phyloP scores from a whole-genome alignment of 108 stramenopile genomes.

The Nitzschia sp. region DNA sequence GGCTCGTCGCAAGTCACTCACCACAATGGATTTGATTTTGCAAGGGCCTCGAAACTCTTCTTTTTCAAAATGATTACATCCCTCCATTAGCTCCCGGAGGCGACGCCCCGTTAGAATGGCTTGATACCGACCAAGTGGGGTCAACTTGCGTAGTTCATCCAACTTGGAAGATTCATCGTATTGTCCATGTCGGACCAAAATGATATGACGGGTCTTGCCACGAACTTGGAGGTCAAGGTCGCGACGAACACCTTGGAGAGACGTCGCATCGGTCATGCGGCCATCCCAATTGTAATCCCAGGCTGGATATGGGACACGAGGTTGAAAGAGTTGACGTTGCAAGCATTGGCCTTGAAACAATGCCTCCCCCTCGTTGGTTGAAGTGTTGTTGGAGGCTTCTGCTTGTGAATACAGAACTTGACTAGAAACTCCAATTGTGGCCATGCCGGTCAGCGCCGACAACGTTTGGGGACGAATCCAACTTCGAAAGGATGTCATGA shows the following conservation, averaged over 20 bases:
- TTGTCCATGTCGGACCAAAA: conserved; percentile 88
- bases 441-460: too few relatives aligned
- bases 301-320: conserved; percentile 41
- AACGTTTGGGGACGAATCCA: too few relatives aligned
- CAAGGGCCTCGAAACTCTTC: conserved; percentile 50
- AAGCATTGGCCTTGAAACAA: conserved; percentile 36
- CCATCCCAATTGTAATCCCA: conserved; percentile 61
- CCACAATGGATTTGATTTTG: conserved; percentile 59
- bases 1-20: conserved; percentile 76
- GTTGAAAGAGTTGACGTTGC: conserved; percentile 40
- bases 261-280: conserved; percentile 23
- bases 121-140: conserved; percentile 82
- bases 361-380: neutral
- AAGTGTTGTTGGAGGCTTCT: neutral
- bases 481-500: too few relatives aligned
- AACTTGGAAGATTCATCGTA: conserved; percentile 82
- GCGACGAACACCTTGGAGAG: conserved; percentile 23
- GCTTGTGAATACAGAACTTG: too few relatives aligned
- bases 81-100: conserved; percentile 57
- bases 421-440: too few relatives aligned
- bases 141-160: conserved; percentile 78
- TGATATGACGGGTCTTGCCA: conserved; percentile 81
- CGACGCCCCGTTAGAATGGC: conserved; percentile 80
- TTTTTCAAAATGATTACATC: conserved; percentile 43
- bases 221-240: conserved; percentile 6